Evolutionary conservation across 768 basidiomycete genomes (phyloP), one percentile per base, ranked within the genome.

Genomic region (Pleurotus djamor): DNA sequence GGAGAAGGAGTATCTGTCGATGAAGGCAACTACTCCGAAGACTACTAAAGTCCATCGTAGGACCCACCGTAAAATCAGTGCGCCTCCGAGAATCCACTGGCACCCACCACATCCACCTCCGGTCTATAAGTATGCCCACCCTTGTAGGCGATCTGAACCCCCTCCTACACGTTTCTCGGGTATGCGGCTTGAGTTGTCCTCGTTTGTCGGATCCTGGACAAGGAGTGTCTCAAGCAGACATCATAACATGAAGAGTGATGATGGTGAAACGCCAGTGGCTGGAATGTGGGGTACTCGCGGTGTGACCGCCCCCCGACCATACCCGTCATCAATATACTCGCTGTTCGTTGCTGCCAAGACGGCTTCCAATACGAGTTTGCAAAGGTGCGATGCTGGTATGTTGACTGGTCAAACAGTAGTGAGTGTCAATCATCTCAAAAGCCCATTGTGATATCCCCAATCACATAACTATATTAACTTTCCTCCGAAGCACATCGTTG

Each of bases 1-100:
- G 45, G 69, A 71, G 59, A 74, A 78, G 37, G 73, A 79, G 10
- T 47, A 50, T 48, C 28, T 48, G n/a, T 51, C 55, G 33, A 58
- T 13, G 37, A 56, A 56, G 41, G 21, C 21, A 50, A n/a, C 16
- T 7, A 47, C 28, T 13, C 34, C 6, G 34, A 32, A 8, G 28
- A 35, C 28, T 12, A 32, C 21, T 2, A 33, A 9, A 21, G 49
- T 9, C 13, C 14, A 50, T 33, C 34, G 17, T 43, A 28, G 21
- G 21, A 28, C 21, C 21, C 21, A 34, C 37, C 13, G 54, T 5
- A 56, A 33, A 49, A 50, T 58, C 50, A 61, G 60, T 50, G 60
- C 60, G 32, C 60, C 60, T 32, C 36, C 60, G 7, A 57, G 38
- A 50, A 57, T 51, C 12, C 55, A 50, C 37, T 51, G 54, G 54